phyloP scores from a whole-genome alignment of 2,329 filamentous ascomycete genomes.

The Penicillium hordei region DNA sequence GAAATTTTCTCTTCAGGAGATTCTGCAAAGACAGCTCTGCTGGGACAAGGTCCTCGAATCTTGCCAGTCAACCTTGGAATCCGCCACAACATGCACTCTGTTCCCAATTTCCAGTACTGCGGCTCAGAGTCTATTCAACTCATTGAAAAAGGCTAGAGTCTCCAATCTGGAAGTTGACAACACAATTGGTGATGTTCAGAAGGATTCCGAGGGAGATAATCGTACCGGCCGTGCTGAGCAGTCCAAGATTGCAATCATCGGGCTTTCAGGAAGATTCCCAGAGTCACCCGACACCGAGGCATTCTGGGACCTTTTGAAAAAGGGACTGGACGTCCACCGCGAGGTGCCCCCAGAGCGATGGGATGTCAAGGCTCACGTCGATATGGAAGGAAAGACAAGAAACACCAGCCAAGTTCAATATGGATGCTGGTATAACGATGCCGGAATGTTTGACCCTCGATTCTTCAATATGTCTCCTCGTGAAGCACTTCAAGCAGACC shows the following conservation, averaged over 20 bases:
- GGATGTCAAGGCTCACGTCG: conserved; percentile 68
- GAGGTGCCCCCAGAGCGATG: conserved; percentile 67
- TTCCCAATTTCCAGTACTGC: conserved; percentile 35
- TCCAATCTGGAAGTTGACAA: conserved; percentile 29
- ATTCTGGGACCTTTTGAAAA: conserved; percentile 72
- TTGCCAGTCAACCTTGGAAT: conserved; percentile 27
- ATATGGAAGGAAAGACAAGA: conserved; percentile 68
- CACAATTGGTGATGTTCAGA: conserved; percentile 27
- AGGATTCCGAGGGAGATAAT: conserved; percentile 23
- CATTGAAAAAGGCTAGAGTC: conserved; percentile 33
- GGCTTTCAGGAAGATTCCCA: conserved; percentile 76
- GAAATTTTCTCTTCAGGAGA: conserved; percentile 37
- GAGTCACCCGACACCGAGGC: conserved; percentile 69
- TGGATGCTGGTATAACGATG: conserved; percentile 73
- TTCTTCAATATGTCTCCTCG: conserved; percentile 87
- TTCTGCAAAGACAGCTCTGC: conserved; percentile 40
- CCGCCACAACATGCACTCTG: conserved; percentile 23
- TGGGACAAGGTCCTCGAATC: conserved; percentile 44
- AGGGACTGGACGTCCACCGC: conserved; percentile 70
- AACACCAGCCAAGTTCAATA: conserved; percentile 77
- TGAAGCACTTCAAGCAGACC: conserved; percentile 77
- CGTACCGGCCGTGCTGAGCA: conserved; percentile 34
- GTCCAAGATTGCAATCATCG: conserved; percentile 80
- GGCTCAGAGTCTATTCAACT: conserved; percentile 33
- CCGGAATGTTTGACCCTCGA: conserved; percentile 74